A percentile compares a stretch with the other conserved stretches of the same genome.
Evolutionary conservation across 495 filamentous ascomycete genomes (phyloP).

Genomic region (Xylaria nigripes): DNA sequence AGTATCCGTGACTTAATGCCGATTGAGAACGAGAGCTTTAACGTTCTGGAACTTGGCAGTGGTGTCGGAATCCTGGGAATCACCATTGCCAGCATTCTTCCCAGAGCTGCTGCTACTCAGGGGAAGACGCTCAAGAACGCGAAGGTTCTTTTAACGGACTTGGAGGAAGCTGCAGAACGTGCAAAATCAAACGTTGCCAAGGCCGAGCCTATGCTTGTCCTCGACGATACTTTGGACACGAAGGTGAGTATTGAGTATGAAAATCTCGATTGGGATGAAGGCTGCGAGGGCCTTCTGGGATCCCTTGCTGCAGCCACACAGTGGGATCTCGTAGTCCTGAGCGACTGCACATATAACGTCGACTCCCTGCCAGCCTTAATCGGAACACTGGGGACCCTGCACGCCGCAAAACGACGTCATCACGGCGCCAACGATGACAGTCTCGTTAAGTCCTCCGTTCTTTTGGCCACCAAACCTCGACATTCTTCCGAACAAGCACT

Average conservation of each 20-base stretch:
- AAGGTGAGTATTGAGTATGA: constrained; percentile 45
- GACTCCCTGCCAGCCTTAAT: constrained; percentile 74
- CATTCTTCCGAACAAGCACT: constrained; percentile 76
- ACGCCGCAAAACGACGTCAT: constrained; percentile 27
- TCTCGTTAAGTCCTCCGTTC: constrained; percentile 36
- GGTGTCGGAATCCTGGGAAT: constrained; percentile 84
- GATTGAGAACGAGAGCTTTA: constrained; percentile 29
- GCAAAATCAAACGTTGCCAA: constrained; percentile 35
- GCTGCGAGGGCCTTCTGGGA: constrained; percentile 29
- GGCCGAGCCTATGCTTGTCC: constrained; percentile 13
- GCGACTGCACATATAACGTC: constrained; percentile 93
- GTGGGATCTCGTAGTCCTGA: constrained; percentile 70
- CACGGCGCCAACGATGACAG: constrained; percentile 12
- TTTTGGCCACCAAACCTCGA: constrained; percentile 75
- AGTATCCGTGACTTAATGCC: constrained; percentile 5
- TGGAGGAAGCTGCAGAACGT: constrained; percentile 61
- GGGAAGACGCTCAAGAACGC: constrained; percentile 6
- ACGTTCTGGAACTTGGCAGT: constrained; percentile 69
- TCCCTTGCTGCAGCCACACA: constrained; percentile 27
- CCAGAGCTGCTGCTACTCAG: constrained; percentile 14
- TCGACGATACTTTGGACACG: not conserved
- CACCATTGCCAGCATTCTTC: constrained; percentile 53
- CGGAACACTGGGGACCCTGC: constrained; percentile 52
- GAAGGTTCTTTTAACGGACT: constrained; percentile 69
- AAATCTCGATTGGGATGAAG: constrained; percentile 66